These are phyloP conservation scores for Escovopsis sp. DNA, from an alignment of 2,329 filamentous ascomycete species.

Conservation along the genomic window DNA sequence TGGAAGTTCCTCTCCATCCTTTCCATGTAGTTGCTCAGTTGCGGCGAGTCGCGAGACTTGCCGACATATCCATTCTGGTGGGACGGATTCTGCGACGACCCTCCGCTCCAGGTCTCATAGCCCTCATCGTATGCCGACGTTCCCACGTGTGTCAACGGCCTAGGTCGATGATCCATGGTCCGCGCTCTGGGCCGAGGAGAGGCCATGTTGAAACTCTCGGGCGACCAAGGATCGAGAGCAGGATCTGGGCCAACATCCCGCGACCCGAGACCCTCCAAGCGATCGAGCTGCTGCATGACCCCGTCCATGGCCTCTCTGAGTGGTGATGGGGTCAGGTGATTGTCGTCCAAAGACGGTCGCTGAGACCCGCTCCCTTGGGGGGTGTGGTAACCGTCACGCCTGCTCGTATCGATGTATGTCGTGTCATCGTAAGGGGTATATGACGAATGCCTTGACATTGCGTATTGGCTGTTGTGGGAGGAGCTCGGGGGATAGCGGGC, in stretches of 20 bases:
- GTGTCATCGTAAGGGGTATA: slow-evolving; percentile 26
- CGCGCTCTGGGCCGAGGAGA: slow-evolving; percentile 13
- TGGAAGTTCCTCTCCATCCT: slow-evolving; percentile 77
- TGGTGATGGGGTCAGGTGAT: slow-evolving; percentile 73
- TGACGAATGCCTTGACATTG: slow-evolving; percentile 24
- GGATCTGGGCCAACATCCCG: slow-evolving; percentile 40
- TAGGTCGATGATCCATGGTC: slow-evolving; percentile 13
- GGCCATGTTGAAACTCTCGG: slow-evolving; percentile 62
- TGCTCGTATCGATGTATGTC: slow-evolving; percentile 6
- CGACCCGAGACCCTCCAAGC: slow-evolving; percentile 44
- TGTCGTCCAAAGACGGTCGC: slow-evolving; percentile 51
- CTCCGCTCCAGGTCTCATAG: slow-evolving; percentile 42
- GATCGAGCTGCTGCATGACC: slow-evolving; percentile 87
- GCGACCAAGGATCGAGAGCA: slow-evolving; percentile 69
- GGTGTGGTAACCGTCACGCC: slow-evolving; percentile 27
- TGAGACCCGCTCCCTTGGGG: slow-evolving; percentile 44
- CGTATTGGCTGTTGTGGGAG: slow-evolving; percentile 8
- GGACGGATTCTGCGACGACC: slow-evolving; percentile 35
- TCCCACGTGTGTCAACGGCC: slow-evolving; percentile 61
- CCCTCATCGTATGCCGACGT: slow-evolving; percentile 47
- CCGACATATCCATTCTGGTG: slow-evolving; percentile 25
- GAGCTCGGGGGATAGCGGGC: not conserved
- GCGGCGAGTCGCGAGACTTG: slow-evolving; percentile 45
- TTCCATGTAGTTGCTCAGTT: slow-evolving; percentile 75
- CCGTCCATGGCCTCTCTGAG: slow-evolving; percentile 93